Evolutionary conservation across 495 filamentous ascomycete genomes (phyloP).

Genomic region (Penicillium mononematosum): DNA sequence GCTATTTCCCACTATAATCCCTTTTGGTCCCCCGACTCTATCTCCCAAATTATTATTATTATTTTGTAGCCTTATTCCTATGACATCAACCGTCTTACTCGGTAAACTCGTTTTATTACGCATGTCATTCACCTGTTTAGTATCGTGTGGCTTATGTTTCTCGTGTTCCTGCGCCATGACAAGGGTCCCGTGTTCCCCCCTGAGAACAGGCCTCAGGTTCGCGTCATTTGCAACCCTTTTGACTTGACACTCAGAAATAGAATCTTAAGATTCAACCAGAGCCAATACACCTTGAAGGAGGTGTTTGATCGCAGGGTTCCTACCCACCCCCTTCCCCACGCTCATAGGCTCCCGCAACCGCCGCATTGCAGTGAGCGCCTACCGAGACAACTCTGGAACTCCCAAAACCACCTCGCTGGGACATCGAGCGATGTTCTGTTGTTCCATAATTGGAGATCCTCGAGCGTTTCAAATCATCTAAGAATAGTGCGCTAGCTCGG

Average conservation of each 20-base stretch:
- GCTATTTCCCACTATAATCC: neutral
- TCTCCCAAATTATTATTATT: neutral
- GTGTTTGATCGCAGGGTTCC: constrained; percentile 7
- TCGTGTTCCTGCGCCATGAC: constrained; percentile 27
- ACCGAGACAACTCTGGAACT: constrained; percentile 16
- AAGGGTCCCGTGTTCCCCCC: constrained; percentile 23
- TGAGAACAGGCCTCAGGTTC: constrained; percentile 4
- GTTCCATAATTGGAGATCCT: constrained; percentile 17
- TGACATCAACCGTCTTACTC: constrained; percentile 10
- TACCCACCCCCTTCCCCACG: neutral
- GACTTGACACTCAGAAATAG: neutral
- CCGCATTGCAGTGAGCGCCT: constrained; percentile 21
- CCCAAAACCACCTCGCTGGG: neutral
- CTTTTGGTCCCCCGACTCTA: constrained; percentile 1
- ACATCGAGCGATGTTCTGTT: constrained; percentile 1
- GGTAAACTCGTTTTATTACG: constrained; percentile 3
- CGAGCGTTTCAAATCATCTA: constrained; percentile 19
- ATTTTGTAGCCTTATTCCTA: neutral
- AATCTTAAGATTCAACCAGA: constrained; percentile 8
- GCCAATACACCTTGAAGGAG: constrained; percentile 10
- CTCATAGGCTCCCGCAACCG: constrained; percentile 23
- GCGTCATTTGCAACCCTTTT: constrained; percentile 12
- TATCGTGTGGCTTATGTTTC: constrained; percentile 28
- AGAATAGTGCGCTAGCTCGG: constrained; percentile 23
- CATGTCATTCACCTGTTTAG: constrained; percentile 11